Base-by-base conservation (phyloP, 805 yeast species). In the Ogataea trehalophila region DNA sequence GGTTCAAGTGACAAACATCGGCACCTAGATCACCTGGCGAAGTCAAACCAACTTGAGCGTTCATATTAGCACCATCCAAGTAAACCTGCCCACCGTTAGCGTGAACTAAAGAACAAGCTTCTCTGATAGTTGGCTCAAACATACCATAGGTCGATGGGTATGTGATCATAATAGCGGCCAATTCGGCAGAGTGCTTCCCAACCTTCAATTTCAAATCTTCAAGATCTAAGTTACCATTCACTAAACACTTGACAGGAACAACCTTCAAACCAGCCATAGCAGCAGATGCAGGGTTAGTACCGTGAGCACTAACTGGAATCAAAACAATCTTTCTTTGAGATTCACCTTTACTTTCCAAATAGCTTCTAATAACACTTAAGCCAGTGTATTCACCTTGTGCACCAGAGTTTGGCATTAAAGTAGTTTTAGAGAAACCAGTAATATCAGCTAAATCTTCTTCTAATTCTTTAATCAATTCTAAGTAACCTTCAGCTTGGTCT, bases 351-450 rank as follows among this genome's bases (percentile, higher is more conserved):
- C 84, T 71, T 51, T 81, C 79, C 56, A 87, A 79, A 65, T 87
- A 94, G 36, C 85, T 79, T 56, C 82, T 78, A 56, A 94, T 92
- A 40, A 90, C 89, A 50, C 95, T 80, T 50, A 94, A 74, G 29
- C 99, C 99, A 15, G 98, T 80, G 70, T 86, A 94, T 69, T 94
- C 99, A 68, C 99, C 99, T 69, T 92, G 97, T 37, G 99, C 98
- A 56, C 99, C 99, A 37, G 97, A 88, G 66, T 94, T 94, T 53
- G 99, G 99, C 83, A 89, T 95, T 50, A 88, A 72, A 2, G 97
- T 87, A 18, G 95, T 85, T 37, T 87, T 92, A 51, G 83, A 87
- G 61, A 94, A 89, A 0, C 98, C 98, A 11, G 99, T 92, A 54
- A 94, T 91, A 54, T 86, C 88, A 47, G 91, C 87, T 56, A 94